phyloP scores from a whole-genome alignment of 2,329 filamentous ascomycete genomes.

The Sporothrix humicola region DNA sequence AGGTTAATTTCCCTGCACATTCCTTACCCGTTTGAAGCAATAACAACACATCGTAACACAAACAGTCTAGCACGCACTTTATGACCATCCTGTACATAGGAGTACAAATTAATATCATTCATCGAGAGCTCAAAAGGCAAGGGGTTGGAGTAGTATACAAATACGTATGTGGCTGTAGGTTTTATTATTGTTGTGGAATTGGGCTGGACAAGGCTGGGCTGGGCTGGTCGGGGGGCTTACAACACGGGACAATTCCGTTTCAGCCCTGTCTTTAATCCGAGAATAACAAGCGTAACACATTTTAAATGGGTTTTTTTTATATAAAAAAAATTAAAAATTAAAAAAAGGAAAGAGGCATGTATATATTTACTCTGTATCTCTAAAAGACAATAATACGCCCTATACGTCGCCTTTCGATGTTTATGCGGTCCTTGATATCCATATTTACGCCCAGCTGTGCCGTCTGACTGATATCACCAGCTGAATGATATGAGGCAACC shows the following conservation, averaged over 20 bases:
- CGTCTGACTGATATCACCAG: neutral
- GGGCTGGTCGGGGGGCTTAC: neutral
- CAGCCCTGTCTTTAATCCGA: neutral
- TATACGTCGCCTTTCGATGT: neutral
- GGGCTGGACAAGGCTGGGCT: constrained; percentile 14
- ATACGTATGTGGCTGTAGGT: neutral
- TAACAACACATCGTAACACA: constrained; percentile 11
- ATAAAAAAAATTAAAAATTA: neutral
- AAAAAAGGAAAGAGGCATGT: too few relatives aligned
- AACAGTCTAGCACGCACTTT: neutral
- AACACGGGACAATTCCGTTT: neutral
- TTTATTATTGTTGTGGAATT: neutral
- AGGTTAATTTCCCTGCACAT: neutral
- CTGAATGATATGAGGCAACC: neutral
- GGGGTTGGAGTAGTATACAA: neutral
- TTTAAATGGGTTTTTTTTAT: neutral
- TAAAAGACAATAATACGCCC: neutral
- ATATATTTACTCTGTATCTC: too few relatives aligned
- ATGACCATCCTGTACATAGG: neutral
- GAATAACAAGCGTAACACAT: neutral
- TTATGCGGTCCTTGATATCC: neutral
- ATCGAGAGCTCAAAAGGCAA: neutral
- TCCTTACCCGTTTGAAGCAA: neutral
- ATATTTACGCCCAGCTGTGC: neutral
- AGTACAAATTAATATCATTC: neutral